Percentiles rank a stretch among this genome's conserved stretches.
These are phyloP conservation scores for Cladosporium sphaerospermum DNA, from an alignment of 2,329 filamentous ascomycete species.

Conservation along the genomic window DNA sequence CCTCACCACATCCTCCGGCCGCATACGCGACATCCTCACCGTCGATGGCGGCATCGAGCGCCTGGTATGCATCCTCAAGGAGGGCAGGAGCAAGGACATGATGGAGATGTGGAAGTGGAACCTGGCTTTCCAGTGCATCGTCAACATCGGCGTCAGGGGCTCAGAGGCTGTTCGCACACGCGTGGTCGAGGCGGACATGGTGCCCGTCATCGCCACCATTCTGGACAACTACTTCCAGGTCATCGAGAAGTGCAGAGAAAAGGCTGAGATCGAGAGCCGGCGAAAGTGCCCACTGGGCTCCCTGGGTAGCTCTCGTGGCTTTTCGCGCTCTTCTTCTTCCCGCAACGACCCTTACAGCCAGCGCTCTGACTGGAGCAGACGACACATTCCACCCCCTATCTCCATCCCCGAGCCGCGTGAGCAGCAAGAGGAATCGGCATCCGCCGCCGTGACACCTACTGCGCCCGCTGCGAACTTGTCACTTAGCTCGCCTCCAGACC, in stretches of 20 bases:
- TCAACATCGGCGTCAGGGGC: constrained; percentile 95
- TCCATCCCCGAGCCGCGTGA: constrained; percentile 58
- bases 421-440: constrained; percentile 46
- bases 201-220: constrained; percentile 96
- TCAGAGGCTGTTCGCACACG: constrained; percentile 90
- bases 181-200: constrained; percentile 98
- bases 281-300: constrained; percentile 38
- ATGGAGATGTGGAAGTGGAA: constrained; percentile 99
- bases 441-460: constrained; percentile 46
- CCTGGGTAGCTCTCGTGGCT: constrained; percentile 25
- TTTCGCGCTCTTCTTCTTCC: constrained; percentile 31
- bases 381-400: constrained; percentile 80
- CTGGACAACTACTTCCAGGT: constrained; percentile 98
- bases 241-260: constrained; percentile 83
- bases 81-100: constrained; percentile 93
- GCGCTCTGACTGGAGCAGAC: constrained; percentile 47
- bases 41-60: constrained; percentile 98
- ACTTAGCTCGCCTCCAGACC: constrained; percentile 64
- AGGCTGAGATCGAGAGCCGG: constrained; percentile 73
- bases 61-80: constrained; percentile 94
- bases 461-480: constrained; percentile 47
- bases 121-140: constrained; percentile 95
- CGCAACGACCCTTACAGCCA: constrained; percentile 29
- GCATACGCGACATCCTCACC: constrained; percentile 94
- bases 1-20: constrained; percentile 92